Evolutionary conservation across 768 basidiomycete genomes (phyloP).

Genomic region (Dictyophora rubrovolvata): DNA sequence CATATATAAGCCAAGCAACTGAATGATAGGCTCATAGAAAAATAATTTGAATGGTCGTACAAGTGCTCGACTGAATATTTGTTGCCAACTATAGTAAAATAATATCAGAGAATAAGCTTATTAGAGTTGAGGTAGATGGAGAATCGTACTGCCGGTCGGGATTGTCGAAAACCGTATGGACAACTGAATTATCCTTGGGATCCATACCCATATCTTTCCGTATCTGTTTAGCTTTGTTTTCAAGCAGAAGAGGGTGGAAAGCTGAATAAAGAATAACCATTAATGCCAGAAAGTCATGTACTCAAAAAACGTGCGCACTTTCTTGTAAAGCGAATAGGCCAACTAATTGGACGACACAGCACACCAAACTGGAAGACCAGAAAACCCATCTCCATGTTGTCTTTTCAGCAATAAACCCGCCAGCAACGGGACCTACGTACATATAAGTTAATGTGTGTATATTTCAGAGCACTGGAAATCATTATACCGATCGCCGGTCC

Average conservation of each 20-base stretch:
- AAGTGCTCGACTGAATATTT: constrained; percentile 42
- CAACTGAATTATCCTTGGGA: constrained; percentile 25
- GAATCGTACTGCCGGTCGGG: constrained; percentile 34
- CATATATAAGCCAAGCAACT: constrained; percentile 58
- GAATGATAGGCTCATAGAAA: constrained; percentile 50
- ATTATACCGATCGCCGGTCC: constrained; percentile 47
- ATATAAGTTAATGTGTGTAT: constrained; percentile 50
- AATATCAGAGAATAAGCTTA: background rate
- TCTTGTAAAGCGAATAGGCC: constrained; percentile 53
- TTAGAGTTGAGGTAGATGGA: background rate
- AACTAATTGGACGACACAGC: constrained; percentile 40
- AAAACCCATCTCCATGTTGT: constrained; percentile 73
- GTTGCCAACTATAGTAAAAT: constrained; percentile 33
- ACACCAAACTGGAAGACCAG: constrained; percentile 55
- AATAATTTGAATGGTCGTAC: constrained; percentile 63
- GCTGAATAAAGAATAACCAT: constrained; percentile 11
- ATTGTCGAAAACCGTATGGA: constrained; percentile 41
- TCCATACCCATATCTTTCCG: constrained; percentile 37
- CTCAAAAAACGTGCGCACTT: constrained; percentile 31
- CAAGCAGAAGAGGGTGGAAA: constrained; percentile 25
- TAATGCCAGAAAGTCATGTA: background rate
- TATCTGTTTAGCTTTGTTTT: constrained; percentile 39
- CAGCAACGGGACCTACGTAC: background rate
- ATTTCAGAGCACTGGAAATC: background rate
- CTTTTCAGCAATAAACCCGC: constrained; percentile 35